Percentiles rank a stretch among this genome's conserved stretches.
Evolutionary conservation across 176 grass and related monocot species (phyloP).

Genomic region (Carex kokanica): DNA sequence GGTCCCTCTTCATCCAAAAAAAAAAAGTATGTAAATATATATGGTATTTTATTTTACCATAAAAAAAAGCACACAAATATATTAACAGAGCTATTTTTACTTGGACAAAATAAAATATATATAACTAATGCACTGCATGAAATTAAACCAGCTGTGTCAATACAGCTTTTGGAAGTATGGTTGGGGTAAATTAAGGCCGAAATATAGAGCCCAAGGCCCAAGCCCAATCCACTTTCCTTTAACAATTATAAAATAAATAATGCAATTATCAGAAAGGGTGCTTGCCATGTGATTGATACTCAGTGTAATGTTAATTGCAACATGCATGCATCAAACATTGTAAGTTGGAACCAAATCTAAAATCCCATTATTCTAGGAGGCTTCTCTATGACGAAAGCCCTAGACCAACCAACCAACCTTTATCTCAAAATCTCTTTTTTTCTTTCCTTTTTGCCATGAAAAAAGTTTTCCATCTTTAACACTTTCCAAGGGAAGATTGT

Average conservation of each 20-base stretch:
- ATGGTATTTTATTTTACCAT: not conserved
- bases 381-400: conserved; percentile 60
- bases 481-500: conserved; percentile 53
- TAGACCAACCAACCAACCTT: conserved; percentile 36
- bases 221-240: not conserved
- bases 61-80: too few species aligned
- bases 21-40: not conserved
- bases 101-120: too few species aligned
- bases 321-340: conserved; percentile 61
- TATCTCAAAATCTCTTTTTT: conserved; percentile 10
- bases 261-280: not conserved
- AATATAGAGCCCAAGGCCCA: not conserved
- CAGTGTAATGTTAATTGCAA: conserved; percentile 24
- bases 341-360: conserved; percentile 53
- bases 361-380: conserved; percentile 47
- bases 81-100: too few species aligned
- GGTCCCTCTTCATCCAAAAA: conserved; percentile 13
- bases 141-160: too few species aligned
- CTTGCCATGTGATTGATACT: not conserved
- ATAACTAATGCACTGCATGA: too few species aligned
- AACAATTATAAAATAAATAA: not conserved
- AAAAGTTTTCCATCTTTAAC: conserved; percentile 66
- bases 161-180: not conserved
- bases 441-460: conserved; percentile 43
- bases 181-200: not conserved